These are phyloP conservation scores for Candolleomyces aberdarensis DNA, from an alignment of 768 basidiomycete species.

Conservation along the genomic window DNA sequence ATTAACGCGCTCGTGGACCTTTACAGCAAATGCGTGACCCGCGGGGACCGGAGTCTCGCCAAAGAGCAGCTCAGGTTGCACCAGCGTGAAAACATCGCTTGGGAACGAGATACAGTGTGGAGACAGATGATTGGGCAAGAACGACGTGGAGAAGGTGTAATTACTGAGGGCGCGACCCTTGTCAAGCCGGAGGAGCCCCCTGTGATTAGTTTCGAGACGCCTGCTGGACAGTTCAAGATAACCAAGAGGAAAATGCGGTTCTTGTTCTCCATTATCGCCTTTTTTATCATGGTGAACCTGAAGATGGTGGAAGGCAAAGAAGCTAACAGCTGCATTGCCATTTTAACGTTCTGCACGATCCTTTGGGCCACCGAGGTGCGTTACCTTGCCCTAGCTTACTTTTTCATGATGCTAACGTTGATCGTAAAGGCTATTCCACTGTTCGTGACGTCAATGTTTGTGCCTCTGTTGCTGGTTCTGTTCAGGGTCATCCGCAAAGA, in stretches of 20 bases:
- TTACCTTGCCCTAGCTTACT: neutral
- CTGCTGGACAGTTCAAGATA: conserved; percentile 62
- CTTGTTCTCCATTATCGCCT: conserved; percentile 51
- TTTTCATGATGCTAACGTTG: neutral
- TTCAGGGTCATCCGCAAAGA: conserved; percentile 70
- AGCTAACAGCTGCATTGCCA: conserved; percentile 88
- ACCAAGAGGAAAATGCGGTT: conserved; percentile 62
- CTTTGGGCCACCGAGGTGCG: conserved; percentile 95
- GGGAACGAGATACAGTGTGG: conserved; percentile 98
- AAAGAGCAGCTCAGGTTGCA: conserved; percentile 81
- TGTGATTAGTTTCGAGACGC: conserved; percentile 58
- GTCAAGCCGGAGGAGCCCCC: conserved; percentile 42
- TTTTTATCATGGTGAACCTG: conserved; percentile 60
- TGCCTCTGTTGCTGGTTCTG: conserved; percentile 87
- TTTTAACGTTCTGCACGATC: conserved; percentile 86
- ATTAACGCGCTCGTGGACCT: conserved; percentile 61
- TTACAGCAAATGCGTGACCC: conserved; percentile 84
- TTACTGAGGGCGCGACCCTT: conserved; percentile 41
- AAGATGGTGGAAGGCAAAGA: conserved; percentile 56
- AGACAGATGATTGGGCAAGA: conserved; percentile 89
- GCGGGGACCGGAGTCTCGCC: conserved; percentile 64
- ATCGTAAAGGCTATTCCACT: conserved; percentile 83
- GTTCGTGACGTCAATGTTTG: conserved; percentile 91
- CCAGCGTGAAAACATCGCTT: conserved; percentile 91
- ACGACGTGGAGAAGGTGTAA: conserved; percentile 56